Conservation (phyloP, 805 yeast species). For the Candida silvatica region DNA sequence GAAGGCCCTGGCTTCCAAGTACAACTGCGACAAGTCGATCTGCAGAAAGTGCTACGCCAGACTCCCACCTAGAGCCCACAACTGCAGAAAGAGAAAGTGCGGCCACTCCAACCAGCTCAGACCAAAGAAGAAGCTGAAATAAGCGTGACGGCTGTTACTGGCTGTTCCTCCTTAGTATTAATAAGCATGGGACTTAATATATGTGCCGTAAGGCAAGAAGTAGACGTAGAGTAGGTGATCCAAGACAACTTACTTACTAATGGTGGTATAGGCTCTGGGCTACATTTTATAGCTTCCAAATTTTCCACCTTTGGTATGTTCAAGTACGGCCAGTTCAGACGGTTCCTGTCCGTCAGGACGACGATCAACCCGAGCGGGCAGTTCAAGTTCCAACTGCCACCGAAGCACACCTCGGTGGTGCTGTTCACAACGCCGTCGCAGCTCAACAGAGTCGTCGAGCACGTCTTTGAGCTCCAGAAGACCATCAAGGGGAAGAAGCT, state of each 20-base stretch:
- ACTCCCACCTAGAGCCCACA: constrained; percentile 99
- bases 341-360: constrained; percentile 10
- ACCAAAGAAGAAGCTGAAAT: constrained; percentile 99
- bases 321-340: constrained; percentile 1
- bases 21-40: constrained; percentile 98
- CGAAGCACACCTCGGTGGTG: constrained; percentile 13
- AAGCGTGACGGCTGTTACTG: constrained; percentile 35
- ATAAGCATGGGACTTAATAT: too few species aligned
- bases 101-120: constrained; percentile 99
- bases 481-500: constrained; percentile 1
- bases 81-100: constrained; percentile 99
- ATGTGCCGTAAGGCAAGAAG: too few species aligned
- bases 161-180: too few species aligned
- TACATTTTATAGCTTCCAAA: too few species aligned
- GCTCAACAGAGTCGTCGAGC: constrained; percentile 11
- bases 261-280: background rate
- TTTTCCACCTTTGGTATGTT: too few species aligned
- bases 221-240: background rate
- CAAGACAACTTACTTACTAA: background rate
- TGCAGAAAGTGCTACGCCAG: constrained; percentile 99
- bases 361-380: constrained; percentile 13
- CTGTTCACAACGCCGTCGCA: constrained; percentile 23
- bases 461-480: constrained; percentile 6
- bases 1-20: constrained; percentile 98
- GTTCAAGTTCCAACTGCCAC: constrained; percentile 4